Evolutionary conservation across 2,329 filamentous ascomycete genomes (phyloP).

Genomic region (Nemania sp.): DNA sequence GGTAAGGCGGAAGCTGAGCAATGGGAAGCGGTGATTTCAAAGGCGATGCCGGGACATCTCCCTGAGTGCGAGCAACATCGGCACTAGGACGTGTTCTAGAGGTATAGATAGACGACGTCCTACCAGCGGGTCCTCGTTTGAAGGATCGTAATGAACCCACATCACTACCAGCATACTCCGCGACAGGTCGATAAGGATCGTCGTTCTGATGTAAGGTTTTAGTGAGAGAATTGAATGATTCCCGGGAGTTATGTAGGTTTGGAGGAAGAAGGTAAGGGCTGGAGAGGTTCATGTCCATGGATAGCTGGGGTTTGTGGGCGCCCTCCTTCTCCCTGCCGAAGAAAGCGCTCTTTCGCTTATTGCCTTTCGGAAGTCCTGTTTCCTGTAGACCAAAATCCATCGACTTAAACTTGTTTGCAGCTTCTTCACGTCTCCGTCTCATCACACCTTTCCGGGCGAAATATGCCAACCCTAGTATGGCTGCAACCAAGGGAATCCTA

Average conservation of each 20-base stretch:
- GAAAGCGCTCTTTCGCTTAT: conserved; percentile 60
- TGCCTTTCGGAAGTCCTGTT: conserved; percentile 56
- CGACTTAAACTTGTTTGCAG: conserved; percentile 86
- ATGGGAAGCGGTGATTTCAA: conserved; percentile 46
- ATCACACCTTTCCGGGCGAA: conserved; percentile 83
- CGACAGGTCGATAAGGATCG: conserved; percentile 82
- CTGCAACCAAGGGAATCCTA: conserved; percentile 81
- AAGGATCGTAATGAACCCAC: conserved; percentile 67
- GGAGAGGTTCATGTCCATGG: conserved; percentile 79
- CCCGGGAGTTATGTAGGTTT: conserved; percentile 79
- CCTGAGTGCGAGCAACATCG: conserved; percentile 52
- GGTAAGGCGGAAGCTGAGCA: conserved; percentile 40
- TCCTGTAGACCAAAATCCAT: conserved; percentile 89
- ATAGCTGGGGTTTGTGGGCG: conserved; percentile 65
- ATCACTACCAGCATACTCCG: conserved; percentile 68
- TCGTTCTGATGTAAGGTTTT: conserved; percentile 79
- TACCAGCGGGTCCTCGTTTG: conserved; percentile 51
- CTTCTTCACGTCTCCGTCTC: conserved; percentile 81
- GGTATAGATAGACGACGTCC: conserved; percentile 61
- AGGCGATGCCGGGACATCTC: conserved; percentile 59
- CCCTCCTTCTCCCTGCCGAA: conserved; percentile 69
- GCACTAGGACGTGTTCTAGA: conserved; percentile 53
- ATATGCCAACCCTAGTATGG: conserved; percentile 75
- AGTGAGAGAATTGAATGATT: conserved; percentile 88
- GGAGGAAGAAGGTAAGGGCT: conserved; percentile 96